phyloP scores from a whole-genome alignment of 495 filamentous ascomycete genomes.

The Daldinia childiae region DNA sequence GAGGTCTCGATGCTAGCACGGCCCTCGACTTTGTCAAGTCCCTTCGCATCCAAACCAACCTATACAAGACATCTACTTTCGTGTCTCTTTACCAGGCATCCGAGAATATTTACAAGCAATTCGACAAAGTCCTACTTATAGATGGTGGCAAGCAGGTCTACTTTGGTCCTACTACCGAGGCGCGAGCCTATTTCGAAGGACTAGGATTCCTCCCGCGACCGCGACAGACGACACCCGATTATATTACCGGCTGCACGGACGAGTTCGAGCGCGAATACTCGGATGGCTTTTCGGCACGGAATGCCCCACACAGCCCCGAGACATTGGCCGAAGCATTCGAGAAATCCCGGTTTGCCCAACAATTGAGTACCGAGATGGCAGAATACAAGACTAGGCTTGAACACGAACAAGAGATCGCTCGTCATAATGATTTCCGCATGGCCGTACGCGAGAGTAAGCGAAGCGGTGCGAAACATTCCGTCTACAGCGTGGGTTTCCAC shows the following conservation, averaged over 20 bases:
- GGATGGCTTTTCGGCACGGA: slow-evolving; percentile 64
- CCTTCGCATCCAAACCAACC: slow-evolving; percentile 77
- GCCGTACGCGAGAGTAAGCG: slow-evolving; percentile 82
- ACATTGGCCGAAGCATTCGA: slow-evolving; percentile 74
- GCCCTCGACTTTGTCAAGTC: slow-evolving; percentile 79
- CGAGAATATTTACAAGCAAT: slow-evolving; percentile 84
- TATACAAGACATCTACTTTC: slow-evolving; percentile 81
- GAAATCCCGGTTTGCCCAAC: slow-evolving; percentile 64
- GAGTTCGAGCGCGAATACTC: slow-evolving; percentile 82
- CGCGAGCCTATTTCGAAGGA: slow-evolving; percentile 79
- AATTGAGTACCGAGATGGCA: slow-evolving; percentile 72
- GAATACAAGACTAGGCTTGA: slow-evolving; percentile 68
- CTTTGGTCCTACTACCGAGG: slow-evolving; percentile 76
- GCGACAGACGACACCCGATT: slow-evolving; percentile 87
- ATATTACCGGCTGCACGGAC: slow-evolving; percentile 84
- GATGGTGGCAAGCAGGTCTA: slow-evolving; percentile 82
- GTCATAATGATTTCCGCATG: slow-evolving; percentile 77
- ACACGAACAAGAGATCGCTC: slow-evolving; percentile 64
- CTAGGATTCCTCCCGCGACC: slow-evolving; percentile 82
- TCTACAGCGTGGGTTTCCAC: slow-evolving; percentile 83
- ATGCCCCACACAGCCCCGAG: slow-evolving; percentile 73
- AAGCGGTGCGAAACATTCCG: slow-evolving; percentile 72
- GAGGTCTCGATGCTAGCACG: slow-evolving; percentile 84
- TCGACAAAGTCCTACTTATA: slow-evolving; percentile 89
- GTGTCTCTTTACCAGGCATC: slow-evolving; percentile 85